Evolutionary conservation across 2,329 filamentous ascomycete genomes (phyloP), one percentile per base, ranked within the genome.

Genomic region (Anthostomella pinea): DNA sequence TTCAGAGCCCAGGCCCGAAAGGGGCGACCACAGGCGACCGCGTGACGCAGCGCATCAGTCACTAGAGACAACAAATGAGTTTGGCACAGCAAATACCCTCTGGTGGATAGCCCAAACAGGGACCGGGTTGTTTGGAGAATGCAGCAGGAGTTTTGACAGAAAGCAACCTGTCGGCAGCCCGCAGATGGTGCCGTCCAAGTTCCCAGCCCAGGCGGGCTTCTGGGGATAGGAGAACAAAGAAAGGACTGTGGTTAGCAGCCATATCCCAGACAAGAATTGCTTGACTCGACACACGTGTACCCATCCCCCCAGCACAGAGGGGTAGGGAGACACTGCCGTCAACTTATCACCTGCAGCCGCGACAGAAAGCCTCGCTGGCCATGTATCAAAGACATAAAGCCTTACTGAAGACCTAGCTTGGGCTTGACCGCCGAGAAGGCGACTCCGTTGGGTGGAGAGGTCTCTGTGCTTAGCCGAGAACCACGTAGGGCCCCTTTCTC

Each of bases 241-340:
- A 63, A 60, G 45, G 44, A 51, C 48, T 51, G 45, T 46, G 51
- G 49, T 48, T 45, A 58, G 56, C 47, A 55, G 54, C 58, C 54
- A 55, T 54, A 58, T 56, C 53, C 56, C 43, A 55, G 56, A 53
- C 53, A 56, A 51, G 58, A 53, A 60, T 65, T 63, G 57, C 63
- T 68, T 66, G 71, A 76, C 72, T 75, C 72, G 72, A 70, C 69
- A 72, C 69, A 73, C 67, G 68, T 73, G 69, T 68, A 65, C 51
- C 55, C 52, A 52, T 57, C 51, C 43, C 43, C 52, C 41, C 45
- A 49, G 45, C 45, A 38, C 43, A 41, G 46, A 41, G 46, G 38
- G 42, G 43, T 42, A 36, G 46, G 45, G 37, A 33, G 25, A 27
- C 13, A 27, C 16, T 15, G 24, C 19, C 24, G 38, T 33, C 19